phyloP scores from a whole-genome alignment of 2,329 filamentous ascomycete species.

The Zalaria sp. region DNA sequence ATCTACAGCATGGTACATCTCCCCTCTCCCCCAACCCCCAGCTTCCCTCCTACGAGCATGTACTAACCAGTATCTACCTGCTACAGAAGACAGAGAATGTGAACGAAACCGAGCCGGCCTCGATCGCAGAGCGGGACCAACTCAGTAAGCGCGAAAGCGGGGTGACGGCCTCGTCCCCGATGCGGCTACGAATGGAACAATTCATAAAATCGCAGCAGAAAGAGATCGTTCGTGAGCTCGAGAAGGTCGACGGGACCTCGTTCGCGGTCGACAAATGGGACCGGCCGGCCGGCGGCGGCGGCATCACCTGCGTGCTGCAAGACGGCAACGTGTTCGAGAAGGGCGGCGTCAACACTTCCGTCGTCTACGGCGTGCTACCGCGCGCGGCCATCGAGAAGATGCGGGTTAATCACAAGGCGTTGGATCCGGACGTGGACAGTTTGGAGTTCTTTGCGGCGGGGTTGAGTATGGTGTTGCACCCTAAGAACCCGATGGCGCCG shows the following conservation, averaged over 20 bases:
- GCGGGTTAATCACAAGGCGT: constrained; percentile 86
- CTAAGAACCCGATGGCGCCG: constrained; percentile 88
- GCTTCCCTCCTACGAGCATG: neutral
- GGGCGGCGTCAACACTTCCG: constrained; percentile 84
- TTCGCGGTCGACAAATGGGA: constrained; percentile 82
- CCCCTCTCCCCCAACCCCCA: neutral
- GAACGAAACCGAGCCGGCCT: constrained; percentile 41
- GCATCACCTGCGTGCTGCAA: constrained; percentile 87
- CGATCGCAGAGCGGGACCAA: constrained; percentile 75
- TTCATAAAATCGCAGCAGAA: constrained; percentile 90
- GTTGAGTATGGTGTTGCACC: constrained; percentile 84
- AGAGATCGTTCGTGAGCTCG: constrained; percentile 70
- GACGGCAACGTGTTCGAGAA: constrained; percentile 97
- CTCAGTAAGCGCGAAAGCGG: constrained; percentile 65
- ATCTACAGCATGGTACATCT: constrained; percentile 44
- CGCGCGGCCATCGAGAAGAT: constrained; percentile 82
- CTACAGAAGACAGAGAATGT: constrained; percentile 23
- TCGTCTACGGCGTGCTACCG: constrained; percentile 86
- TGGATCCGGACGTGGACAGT: constrained; percentile 64
- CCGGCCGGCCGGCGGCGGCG: constrained; percentile 77
- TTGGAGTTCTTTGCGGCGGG: constrained; percentile 93
- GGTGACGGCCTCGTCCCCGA: constrained; percentile 67
- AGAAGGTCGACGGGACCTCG: constrained; percentile 66
- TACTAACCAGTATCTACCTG: constrained; percentile 1
- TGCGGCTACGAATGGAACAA: constrained; percentile 95